A percentile compares a stretch with the other conserved stretches of the same genome.
phyloP scores from a whole-genome alignment of 2,329 filamentous ascomycete genomes.

The Colletotrichum endophyticum region DNA sequence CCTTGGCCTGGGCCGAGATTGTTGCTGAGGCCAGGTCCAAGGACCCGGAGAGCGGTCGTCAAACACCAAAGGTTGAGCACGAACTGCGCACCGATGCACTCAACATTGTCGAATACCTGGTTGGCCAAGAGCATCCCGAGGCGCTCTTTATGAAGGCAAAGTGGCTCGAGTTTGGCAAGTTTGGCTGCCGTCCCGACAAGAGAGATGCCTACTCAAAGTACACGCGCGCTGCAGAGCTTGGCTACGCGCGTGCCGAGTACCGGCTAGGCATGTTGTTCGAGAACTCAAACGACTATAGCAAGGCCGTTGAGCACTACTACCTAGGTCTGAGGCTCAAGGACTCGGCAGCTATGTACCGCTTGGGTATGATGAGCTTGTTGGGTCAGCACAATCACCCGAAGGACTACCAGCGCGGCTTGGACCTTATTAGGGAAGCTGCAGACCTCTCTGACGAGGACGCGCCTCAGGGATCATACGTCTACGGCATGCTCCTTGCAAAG shows the following conservation, averaged over 20 bases:
- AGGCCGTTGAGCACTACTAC: conserved; percentile 90
- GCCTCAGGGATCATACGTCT: conserved; percentile 92
- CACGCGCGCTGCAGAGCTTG: conserved; percentile 81
- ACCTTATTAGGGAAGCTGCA: conserved; percentile 83
- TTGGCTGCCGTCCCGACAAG: conserved; percentile 88
- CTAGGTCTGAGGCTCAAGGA: conserved; percentile 80
- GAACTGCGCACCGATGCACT: conserved; percentile 87
- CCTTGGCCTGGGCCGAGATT: conserved; percentile 86
- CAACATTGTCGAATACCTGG: conserved; percentile 89
- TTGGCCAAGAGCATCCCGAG: conserved; percentile 90
- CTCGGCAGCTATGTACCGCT: conserved; percentile 83
- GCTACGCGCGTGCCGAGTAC: conserved; percentile 90
- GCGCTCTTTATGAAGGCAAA: conserved; percentile 94
- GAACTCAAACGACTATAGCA: conserved; percentile 88
- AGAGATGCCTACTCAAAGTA: conserved; percentile 93
- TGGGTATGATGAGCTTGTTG: conserved; percentile 97
- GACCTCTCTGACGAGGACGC: conserved; percentile 94
- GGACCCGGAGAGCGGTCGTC: conserved; percentile 54
- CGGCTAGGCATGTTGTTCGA: conserved; percentile 99
- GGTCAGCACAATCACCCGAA: conserved; percentile 91
- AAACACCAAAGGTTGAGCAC: conserved; percentile 87
- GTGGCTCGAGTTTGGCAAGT: conserved; percentile 98
- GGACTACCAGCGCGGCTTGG: conserved; percentile 77
- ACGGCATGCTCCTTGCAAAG: conserved; percentile 90
- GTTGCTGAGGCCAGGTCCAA: conserved; percentile 78